Percentiles rank a stretch among this genome's conserved stretches.
These are phyloP conservation scores for Aspergillus neotritici DNA, from an alignment of 2,329 filamentous ascomycete species.

Conservation along the genomic window DNA sequence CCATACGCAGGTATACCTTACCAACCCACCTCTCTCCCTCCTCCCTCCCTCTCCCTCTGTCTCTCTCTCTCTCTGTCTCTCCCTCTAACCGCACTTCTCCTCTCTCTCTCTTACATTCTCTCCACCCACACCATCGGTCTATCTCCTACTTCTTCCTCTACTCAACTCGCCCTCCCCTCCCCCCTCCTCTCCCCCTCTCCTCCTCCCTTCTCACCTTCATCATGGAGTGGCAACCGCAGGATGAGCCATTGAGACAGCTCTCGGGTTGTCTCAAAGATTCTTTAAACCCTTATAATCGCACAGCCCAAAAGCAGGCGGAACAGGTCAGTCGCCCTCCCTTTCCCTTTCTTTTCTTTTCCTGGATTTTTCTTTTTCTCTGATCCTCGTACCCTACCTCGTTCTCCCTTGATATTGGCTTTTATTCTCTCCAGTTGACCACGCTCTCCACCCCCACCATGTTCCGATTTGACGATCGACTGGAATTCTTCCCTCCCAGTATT, in stretches of 20 bases:
- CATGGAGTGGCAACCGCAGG: conserved; percentile 91
- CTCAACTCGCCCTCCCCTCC: background rate
- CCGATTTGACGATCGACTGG: no score
- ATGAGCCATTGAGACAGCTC: conserved; percentile 82
- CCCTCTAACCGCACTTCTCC: conserved; percentile 4
- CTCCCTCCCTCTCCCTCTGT: conserved; percentile 1
- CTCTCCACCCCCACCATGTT: background rate
- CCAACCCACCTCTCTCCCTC: conserved; percentile 4
- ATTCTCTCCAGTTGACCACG: background rate
- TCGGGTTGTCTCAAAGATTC: conserved; percentile 87
- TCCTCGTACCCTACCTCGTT: conserved; percentile 4
- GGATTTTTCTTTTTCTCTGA: background rate
- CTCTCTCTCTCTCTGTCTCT: background rate
- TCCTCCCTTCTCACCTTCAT: conserved; percentile 8
- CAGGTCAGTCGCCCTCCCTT: conserved; percentile 53
- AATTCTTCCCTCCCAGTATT: background rate
- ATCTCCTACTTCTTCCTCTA: conserved; percentile 4
- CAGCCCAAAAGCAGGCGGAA: conserved; percentile 83
- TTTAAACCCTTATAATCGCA: conserved; percentile 73
- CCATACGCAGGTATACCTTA: conserved; percentile 12
- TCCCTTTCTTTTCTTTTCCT: conserved; percentile 7
- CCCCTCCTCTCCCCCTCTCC: conserved; percentile 1
- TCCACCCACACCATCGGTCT: no score
- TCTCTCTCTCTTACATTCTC: conserved; percentile 2
- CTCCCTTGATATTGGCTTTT: conserved; percentile 7